A percentile compares a stretch with the other conserved stretches of the same genome.
phyloP scores from a whole-genome alignment of 176 grass and related monocot species.

The Eleusine indica region DNA sequence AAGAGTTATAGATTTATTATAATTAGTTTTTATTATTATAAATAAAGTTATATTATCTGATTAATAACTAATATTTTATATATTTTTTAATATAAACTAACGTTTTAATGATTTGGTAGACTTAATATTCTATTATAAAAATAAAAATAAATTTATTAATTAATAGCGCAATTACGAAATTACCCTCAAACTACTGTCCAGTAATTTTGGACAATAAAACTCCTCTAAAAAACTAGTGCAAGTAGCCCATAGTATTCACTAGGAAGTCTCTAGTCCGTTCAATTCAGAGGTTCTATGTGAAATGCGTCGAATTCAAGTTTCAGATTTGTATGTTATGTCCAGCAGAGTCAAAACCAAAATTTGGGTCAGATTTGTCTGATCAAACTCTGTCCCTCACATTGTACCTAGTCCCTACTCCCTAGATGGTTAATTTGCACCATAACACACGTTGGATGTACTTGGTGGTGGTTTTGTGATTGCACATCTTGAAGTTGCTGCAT shows the following conservation, averaged over 20 bases:
- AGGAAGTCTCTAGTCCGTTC: neutral
- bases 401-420: slow-evolving; percentile 6
- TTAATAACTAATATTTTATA: no score
- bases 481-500: slow-evolving; percentile 30
- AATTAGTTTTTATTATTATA: no score
- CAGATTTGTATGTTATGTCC: neutral
- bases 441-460: slow-evolving; percentile 13
- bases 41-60: no score
- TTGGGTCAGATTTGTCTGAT: slow-evolving; percentile 32
- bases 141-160: no score
- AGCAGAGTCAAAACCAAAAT: slow-evolving; percentile 16
- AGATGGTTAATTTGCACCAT: slow-evolving; percentile 10
- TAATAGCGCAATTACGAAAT: no score
- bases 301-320: neutral
- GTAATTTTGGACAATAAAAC: no score
- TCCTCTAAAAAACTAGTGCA: neutral
- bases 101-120: no score
- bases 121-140: no score
- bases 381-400: slow-evolving; percentile 1
- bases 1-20: no score
- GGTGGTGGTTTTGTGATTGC: slow-evolving; percentile 37
- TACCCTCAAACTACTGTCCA: no score
- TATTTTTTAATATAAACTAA: no score
- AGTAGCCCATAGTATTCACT: neutral
- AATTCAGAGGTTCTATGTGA: neutral